Conservation (phyloP, 2,329 filamentous ascomycete genomes). For the Scortechinia acanthostroma region DNA sequence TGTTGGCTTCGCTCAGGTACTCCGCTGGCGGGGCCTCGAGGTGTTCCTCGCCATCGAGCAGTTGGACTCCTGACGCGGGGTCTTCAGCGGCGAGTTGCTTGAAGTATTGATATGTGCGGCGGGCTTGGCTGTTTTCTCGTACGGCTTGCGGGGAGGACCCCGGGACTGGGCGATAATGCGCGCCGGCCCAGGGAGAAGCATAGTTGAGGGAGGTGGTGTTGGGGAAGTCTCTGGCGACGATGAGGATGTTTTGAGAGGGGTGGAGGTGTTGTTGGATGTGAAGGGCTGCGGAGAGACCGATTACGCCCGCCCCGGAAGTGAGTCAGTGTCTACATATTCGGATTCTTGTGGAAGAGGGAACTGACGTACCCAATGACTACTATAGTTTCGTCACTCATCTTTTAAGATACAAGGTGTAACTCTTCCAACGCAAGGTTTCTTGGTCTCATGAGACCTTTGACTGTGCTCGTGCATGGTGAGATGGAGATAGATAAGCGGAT, state of each 20-base stretch:
- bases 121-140: conserved; percentile 23
- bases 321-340: neutral
- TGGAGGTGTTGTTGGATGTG: neutral
- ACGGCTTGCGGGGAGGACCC: conserved; percentile 21
- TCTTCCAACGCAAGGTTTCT: too few relatives aligned
- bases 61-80: conserved; percentile 23
- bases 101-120: conserved; percentile 25
- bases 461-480: too few relatives aligned
- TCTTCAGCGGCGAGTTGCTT: conserved; percentile 19
- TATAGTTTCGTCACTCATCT: too few relatives aligned
- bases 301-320: neutral
- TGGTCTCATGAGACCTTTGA: too few relatives aligned
- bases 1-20: conserved; percentile 16
- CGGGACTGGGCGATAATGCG: conserved; percentile 34
- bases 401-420: too few relatives aligned
- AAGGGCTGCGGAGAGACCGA: neutral
- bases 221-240: conserved; percentile 14
- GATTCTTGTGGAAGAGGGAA: too few relatives aligned
- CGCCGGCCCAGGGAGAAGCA: conserved; percentile 34
- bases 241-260: neutral
- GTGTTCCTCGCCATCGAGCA: conserved; percentile 28
- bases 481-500: too few relatives aligned
- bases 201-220: conserved; percentile 28
- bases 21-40: conserved; percentile 25
- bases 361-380: too few relatives aligned